phyloP scores from a whole-genome alignment of 2,329 filamentous ascomycete genomes.

The Verticillium albo-atrum region DNA sequence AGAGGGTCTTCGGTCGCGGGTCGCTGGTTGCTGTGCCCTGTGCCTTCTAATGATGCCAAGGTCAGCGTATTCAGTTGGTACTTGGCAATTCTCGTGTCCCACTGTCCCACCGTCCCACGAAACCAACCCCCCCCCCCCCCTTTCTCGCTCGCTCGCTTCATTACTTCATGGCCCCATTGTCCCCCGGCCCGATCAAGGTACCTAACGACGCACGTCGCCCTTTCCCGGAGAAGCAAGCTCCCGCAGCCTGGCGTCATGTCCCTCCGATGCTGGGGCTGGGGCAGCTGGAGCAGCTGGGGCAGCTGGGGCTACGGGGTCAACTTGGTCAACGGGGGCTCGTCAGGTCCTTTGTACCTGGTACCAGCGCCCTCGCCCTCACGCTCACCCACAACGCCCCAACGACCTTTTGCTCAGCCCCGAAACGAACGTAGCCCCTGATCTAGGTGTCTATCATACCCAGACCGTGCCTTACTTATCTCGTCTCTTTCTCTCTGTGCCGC shows the following conservation, averaged over 20 bases:
- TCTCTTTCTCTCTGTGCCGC: not conserved
- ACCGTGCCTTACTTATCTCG: not conserved
- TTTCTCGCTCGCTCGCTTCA: no score
- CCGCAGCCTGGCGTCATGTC: not conserved
- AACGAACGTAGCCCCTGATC: not conserved
- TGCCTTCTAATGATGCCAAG: not conserved
- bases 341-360: not conserved
- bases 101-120: not conserved
- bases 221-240: not conserved
- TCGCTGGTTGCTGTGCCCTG: no score
- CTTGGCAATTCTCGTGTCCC: not conserved
- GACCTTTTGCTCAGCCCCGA: not conserved
- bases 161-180: no score
- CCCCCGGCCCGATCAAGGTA: no score
- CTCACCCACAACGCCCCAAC: not conserved
- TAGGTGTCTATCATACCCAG: not conserved
- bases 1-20: not conserved
- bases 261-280: not conserved
- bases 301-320: no score
- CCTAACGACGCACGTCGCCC: no score
- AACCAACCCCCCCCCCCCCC: no score
- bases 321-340: not conserved
- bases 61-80: not conserved
- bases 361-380: no score
- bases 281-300: no score